phyloP scores from a whole-genome alignment of 306 rosid genomes.

The Canavalia ensiformis region DNA sequence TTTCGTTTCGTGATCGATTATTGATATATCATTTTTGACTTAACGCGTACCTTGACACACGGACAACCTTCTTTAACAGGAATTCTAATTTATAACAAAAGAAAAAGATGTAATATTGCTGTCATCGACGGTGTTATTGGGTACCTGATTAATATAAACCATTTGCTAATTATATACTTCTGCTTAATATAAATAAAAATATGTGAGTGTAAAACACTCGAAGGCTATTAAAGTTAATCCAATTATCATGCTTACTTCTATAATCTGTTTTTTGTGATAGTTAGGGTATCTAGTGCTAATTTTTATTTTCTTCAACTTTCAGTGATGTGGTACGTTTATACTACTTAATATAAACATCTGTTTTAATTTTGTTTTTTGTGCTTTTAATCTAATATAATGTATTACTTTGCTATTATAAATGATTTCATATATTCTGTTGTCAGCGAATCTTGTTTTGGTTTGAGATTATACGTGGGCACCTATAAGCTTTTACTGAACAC shows the following conservation, averaged over 20 bases:
- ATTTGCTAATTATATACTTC: neutral
- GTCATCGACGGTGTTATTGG: conserved; percentile 9
- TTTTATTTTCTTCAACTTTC: neutral
- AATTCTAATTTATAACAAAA: conserved; percentile 68
- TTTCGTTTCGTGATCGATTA: conserved; percentile 1
- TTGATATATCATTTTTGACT: conserved; percentile 37
- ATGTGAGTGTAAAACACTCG: neutral
- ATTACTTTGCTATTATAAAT: neutral
- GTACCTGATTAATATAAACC: neutral
- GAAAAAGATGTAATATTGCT: conserved; percentile 61
- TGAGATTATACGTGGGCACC: neutral
- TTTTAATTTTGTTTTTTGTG: neutral
- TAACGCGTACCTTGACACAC: conserved; percentile 85
- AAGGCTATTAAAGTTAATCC: neutral
- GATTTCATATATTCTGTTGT: neutral
- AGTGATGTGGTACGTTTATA: neutral
- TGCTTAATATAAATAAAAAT: neutral
- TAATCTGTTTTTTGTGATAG: neutral
- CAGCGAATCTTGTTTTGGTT: neutral
- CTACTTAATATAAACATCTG: no score
- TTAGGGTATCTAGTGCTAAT: neutral
- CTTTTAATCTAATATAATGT: neutral
- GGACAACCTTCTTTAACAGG: conserved; percentile 86
- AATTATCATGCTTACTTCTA: neutral
- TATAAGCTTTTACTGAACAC: neutral